Conservation (phyloP, 306 rosid genomes). For the Fragaria iinumae region DNA sequence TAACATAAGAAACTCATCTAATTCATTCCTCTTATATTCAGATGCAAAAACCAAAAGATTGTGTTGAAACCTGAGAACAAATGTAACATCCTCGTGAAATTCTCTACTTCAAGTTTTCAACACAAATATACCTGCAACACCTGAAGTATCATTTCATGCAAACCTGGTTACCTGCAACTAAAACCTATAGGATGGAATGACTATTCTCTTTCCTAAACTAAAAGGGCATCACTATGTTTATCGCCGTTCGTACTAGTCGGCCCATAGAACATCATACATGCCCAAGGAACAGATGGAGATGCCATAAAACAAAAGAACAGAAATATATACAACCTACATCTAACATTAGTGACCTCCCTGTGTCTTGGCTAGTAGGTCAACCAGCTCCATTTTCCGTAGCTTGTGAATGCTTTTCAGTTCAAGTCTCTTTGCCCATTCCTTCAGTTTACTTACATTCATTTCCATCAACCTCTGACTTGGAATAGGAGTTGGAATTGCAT, state of each 20-base stretch:
- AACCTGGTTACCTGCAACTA: background rate
- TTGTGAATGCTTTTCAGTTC: slow-evolving; percentile 24
- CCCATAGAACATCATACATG: slow-evolving; percentile 1
- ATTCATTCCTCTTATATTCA: background rate
- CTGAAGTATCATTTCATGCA: background rate
- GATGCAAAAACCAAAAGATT: background rate
- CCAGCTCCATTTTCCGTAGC: slow-evolving; percentile 33
- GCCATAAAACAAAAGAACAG: slow-evolving; percentile 18
- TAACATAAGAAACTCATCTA: background rate
- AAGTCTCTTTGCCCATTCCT: slow-evolving; percentile 34
- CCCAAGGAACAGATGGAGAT: slow-evolving; percentile 3
- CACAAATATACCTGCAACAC: background rate
- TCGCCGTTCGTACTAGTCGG: background rate
- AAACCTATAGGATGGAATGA: background rate
- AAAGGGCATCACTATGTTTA: background rate
- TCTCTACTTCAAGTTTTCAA: background rate
- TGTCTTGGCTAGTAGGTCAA: slow-evolving; percentile 10
- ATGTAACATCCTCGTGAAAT: background rate
- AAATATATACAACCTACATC: slow-evolving; percentile 1
- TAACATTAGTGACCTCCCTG: background rate
- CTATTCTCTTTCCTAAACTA: background rate
- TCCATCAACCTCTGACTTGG: slow-evolving; percentile 5
- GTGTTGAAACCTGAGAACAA: background rate
- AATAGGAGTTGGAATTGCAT: background rate
- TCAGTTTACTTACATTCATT: slow-evolving; percentile 30